Conservation (phyloP, 106 monocot species). For the Allium sativum region DNA sequence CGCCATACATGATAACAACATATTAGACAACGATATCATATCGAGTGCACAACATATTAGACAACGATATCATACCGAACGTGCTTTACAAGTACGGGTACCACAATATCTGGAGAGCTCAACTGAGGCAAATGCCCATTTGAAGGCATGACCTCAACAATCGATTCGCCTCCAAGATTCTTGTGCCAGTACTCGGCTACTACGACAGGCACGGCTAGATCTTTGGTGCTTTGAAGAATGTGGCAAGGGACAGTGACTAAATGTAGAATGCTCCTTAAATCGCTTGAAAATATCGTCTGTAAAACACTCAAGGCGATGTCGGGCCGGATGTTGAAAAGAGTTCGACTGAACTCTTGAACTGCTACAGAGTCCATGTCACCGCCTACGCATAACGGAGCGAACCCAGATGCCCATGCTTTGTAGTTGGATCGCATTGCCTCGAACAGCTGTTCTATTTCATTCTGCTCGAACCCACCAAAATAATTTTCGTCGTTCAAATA, state of each 20-base stretch:
- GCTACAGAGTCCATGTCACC: slow-evolving; percentile 91
- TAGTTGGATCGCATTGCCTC: slow-evolving; percentile 84
- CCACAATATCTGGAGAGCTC: slow-evolving; percentile 78
- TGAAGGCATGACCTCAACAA: slow-evolving; percentile 85
- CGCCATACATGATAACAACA: no score
- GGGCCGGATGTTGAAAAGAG: slow-evolving; percentile 93
- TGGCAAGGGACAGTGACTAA: slow-evolving; percentile 81
- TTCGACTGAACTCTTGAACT: slow-evolving; percentile 94
- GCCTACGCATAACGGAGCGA: slow-evolving; percentile 74
- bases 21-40: no score
- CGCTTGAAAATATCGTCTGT: slow-evolving; percentile 82
- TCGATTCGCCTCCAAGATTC: slow-evolving; percentile 65
- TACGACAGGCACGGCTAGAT: slow-evolving; percentile 79
- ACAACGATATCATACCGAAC: slow-evolving; percentile 57
- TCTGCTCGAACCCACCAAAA: slow-evolving; percentile 85
- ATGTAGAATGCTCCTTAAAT: slow-evolving; percentile 39
- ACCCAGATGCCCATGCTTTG: slow-evolving; percentile 87
- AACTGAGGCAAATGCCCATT: slow-evolving; percentile 95
- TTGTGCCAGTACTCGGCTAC: slow-evolving; percentile 86
- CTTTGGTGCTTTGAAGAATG: slow-evolving; percentile 87
- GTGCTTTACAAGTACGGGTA: slow-evolving; percentile 79
- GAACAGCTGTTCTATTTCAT: slow-evolving; percentile 83
- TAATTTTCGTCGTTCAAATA: slow-evolving; percentile 86
- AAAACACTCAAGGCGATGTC: slow-evolving; percentile 81
- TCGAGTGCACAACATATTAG: neutral